phyloP scores from a whole-genome alignment of 2,329 filamentous ascomycete species.

The Juglanconis oblonga region DNA sequence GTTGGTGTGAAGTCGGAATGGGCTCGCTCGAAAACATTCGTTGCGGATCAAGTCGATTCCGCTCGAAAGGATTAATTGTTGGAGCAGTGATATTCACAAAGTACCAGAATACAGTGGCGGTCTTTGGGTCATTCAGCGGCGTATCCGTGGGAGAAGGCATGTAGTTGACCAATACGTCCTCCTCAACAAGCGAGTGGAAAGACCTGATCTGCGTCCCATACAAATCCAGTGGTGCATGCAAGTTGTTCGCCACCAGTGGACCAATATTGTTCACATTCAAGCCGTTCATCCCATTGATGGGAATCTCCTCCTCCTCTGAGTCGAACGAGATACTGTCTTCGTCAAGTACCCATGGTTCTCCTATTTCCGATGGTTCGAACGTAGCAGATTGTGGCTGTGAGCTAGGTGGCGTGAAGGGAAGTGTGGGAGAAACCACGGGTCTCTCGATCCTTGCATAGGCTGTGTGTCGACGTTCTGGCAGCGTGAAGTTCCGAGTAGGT shows the following conservation, averaged over 20 bases:
- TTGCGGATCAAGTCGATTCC: slow-evolving; percentile 71
- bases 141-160: slow-evolving; percentile 62
- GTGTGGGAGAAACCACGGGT: background rate
- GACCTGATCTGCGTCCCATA: slow-evolving; percentile 46
- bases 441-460: slow-evolving; percentile 4
- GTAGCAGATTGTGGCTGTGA: background rate
- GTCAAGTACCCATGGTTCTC: slow-evolving; percentile 49
- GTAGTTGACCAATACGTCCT: slow-evolving; percentile 61
- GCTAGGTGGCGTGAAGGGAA: slow-evolving; percentile 1
- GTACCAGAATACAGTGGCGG: slow-evolving; percentile 82
- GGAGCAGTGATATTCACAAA: slow-evolving; percentile 88
- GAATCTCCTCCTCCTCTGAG: slow-evolving; percentile 56
- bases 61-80: slow-evolving; percentile 82
- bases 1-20: slow-evolving; percentile 61
- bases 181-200: slow-evolving; percentile 47
- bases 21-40: slow-evolving; percentile 61
- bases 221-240: slow-evolving; percentile 35
- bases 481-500: background rate
- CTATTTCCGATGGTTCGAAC: slow-evolving; percentile 23
- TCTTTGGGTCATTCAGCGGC: slow-evolving; percentile 76
- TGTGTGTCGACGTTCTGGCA: slow-evolving; percentile 5
- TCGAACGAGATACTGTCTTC: slow-evolving; percentile 63
- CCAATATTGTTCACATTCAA: slow-evolving; percentile 33
- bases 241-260: slow-evolving; percentile 34
- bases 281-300: slow-evolving; percentile 31